Evolutionary conservation across 495 filamentous ascomycete species (phyloP).

Genomic region (Cladorrhinum samala): DNA sequence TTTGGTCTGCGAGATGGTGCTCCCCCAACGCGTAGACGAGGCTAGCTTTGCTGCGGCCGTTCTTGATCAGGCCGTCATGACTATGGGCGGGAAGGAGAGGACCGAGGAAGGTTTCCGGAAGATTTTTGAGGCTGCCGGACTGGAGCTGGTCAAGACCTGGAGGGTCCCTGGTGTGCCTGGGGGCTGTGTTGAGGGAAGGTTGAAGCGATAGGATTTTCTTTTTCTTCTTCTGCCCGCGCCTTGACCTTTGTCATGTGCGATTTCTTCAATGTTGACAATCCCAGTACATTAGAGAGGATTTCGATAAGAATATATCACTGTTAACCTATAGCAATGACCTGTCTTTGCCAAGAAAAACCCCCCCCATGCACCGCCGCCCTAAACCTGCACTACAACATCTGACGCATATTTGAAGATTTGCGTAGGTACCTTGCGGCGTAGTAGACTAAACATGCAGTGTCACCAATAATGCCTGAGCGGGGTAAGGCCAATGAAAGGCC

Average conservation of each 20-base stretch:
- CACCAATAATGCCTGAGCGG: no score
- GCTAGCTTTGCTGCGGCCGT: conserved; percentile 11
- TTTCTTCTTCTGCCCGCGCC: neutral
- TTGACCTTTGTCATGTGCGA: neutral
- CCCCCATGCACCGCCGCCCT: no score
- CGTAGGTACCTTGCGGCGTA: no score
- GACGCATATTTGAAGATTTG: no score
- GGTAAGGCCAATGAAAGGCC: no score
- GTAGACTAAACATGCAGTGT: no score
- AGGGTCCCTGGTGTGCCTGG: neutral
- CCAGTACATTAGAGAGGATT: no score
- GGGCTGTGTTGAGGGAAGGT: neutral
- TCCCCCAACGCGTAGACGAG: conserved; percentile 21
- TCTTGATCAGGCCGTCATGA: conserved; percentile 27
- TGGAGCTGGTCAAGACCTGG: conserved; percentile 30
- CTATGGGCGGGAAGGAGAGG: conserved; percentile 28
- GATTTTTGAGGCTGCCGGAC: conserved; percentile 21
- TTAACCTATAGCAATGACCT: no score
- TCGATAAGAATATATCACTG: no score
- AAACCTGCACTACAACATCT: no score
- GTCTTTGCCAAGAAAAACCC: no score
- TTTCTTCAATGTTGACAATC: neutral
- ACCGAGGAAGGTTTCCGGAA: conserved; percentile 22
- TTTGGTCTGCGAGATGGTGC: conserved; percentile 25
- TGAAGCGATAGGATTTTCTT: neutral